Base-by-base conservation (phyloP, 2,329 filamentous ascomycete genomes). In the Niveomyces coronatus region DNA sequence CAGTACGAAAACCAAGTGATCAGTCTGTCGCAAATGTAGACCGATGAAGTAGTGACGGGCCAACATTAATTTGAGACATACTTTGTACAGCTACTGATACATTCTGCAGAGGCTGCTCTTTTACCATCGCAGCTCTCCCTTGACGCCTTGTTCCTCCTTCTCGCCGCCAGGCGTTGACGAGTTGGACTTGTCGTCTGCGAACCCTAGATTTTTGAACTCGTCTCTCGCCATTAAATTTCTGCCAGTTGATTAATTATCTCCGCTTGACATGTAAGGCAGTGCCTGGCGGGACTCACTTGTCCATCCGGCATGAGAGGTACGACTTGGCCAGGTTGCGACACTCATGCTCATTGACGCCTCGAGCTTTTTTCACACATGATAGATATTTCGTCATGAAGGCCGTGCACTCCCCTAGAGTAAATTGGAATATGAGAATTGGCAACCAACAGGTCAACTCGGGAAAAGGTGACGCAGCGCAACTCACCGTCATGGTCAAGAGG, bases 191-290 rank as follows among this genome's bases (percentile, higher is more conserved):
- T 48, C 43, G 32, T 56, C 53, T 31, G 67, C 50, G 50, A 94
- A 91, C 0, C 91, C 91, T 28, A 98, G 67, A 54, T 98, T 98
- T 60, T 84, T 86, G 61, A 96, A 91, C 43, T 94, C 85, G 54
- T 98, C 91, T 49, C 76, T 85, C 7, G 88, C 88, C 91, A 98
- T 98, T 22, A 98, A 67, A 55, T 96, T 95, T 49, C 87, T 87
- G 32, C n/a, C 10, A 19, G n/a, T 13, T 35, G 17, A n/a, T n/a
- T n/a, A n/a, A n/a, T n/a, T n/a, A n/a, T n/a, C n/a, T n/a, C n/a
- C n/a, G n/a, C n/a, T n/a, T n/a, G n/a, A n/a, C n/a, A n/a, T n/a
- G n/a, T n/a, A n/a, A n/a, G n/a, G n/a, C n/a, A n/a, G n/a, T n/a
- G n/a, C n/a, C n/a, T n/a, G n/a, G 29, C 24, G 9, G 30, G 17